Conservation (phyloP, 495 filamentous ascomycete genomes). For the Annulohypoxylon moriforme region DNA sequence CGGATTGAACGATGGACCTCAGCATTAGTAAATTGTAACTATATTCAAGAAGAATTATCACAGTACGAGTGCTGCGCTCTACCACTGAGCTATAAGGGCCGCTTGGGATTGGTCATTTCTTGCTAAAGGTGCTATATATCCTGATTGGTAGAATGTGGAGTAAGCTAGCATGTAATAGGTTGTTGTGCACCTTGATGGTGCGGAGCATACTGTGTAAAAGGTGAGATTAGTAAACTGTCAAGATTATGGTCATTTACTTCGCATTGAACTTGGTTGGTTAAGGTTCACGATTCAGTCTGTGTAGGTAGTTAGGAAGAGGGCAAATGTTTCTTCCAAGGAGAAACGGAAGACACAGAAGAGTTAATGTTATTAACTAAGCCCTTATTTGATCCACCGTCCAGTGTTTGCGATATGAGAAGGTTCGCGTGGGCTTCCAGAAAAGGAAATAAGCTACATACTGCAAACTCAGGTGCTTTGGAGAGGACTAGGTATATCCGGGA, state of each 20-base stretch:
- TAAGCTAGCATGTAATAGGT: neutral
- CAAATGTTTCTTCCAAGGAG: too few species aligned
- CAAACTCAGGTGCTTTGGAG: neutral
- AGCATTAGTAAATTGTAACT: slow-evolving; percentile 31
- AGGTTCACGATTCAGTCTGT: too few species aligned
- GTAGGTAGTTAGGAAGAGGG: too few species aligned
- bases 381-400: too few species aligned
- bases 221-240: too few species aligned
- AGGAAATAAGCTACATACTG: neutral
- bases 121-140: neutral
- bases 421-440: neutral
- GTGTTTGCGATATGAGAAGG: too few species aligned
- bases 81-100: slow-evolving; percentile 11
- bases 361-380: too few species aligned
- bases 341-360: too few species aligned
- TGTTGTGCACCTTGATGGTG: neutral
- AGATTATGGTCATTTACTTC: neutral
- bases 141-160: neutral
- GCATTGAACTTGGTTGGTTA: neutral
- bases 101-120: neutral
- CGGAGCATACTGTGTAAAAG: neutral
- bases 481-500: too few species aligned
- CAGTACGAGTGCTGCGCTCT: neutral
- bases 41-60: neutral
- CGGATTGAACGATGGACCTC: slow-evolving; percentile 17